These are phyloP conservation scores for Tilletia walkeri DNA, from an alignment of 1,284 basidiomycete species.

Conservation along the genomic window DNA sequence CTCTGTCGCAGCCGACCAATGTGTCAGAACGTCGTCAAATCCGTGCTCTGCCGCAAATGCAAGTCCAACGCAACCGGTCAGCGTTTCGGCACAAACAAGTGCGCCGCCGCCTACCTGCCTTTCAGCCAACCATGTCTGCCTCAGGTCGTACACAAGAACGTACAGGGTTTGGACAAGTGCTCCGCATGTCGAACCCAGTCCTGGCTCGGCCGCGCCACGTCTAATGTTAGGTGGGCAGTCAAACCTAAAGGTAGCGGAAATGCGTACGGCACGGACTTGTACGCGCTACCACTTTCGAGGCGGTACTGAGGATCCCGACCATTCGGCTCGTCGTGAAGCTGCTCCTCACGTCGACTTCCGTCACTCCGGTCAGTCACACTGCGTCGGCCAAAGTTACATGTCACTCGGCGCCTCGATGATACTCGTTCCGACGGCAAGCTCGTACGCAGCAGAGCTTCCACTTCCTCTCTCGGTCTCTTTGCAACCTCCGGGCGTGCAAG, in stretches of 20 bases:
- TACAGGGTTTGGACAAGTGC: not conserved
- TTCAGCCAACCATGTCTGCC: not conserved
- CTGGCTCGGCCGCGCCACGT: not conserved
- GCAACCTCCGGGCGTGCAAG: too few relatives aligned
- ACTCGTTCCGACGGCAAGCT: too few relatives aligned
- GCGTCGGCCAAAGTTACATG: too few relatives aligned
- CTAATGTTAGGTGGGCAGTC: not conserved
- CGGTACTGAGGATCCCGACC: not conserved
- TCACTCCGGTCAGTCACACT: too few relatives aligned
- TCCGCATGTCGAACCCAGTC: not conserved
- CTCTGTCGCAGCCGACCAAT: not conserved
- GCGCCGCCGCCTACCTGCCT: not conserved
- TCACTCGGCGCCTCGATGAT: too few relatives aligned
- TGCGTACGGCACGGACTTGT: not conserved
- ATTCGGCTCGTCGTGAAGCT: not conserved
- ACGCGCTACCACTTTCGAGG: not conserved
- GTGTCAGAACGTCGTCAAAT: conserved; percentile 7
- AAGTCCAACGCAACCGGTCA: not conserved
- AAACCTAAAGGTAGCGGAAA: not conserved
- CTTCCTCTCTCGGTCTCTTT: too few relatives aligned
- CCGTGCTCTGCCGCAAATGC: conserved; percentile 8
- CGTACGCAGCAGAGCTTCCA: too few relatives aligned
- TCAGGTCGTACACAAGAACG: conserved; percentile 10
- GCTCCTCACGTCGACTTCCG: too few relatives aligned
- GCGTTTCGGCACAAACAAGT: not conserved